Evolutionary conservation across 2,329 filamentous ascomycete genomes (phyloP).

Genomic region (Arthrobotrys iridis): DNA sequence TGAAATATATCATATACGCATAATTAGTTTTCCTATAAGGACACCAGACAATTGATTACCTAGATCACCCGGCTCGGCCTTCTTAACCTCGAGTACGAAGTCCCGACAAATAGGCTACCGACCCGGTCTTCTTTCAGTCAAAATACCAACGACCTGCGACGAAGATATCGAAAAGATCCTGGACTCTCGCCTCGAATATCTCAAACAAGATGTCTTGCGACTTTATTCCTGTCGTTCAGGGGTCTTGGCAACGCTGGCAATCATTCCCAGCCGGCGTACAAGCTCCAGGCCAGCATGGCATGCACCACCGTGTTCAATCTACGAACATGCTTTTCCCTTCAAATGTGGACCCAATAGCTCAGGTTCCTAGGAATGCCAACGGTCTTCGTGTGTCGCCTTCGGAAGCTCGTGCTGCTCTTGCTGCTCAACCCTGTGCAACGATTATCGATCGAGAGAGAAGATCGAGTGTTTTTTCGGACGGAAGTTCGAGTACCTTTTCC

Average conservation of each 20-base stretch:
- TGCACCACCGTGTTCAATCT: conserved; percentile 47
- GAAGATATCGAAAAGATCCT: background rate
- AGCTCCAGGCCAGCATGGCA: conserved; percentile 8
- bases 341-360: conserved; percentile 40
- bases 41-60: background rate
- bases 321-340: conserved; percentile 49
- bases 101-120: background rate
- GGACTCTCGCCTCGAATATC: background rate
- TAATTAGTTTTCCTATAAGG: background rate
- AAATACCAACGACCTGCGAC: background rate
- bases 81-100: background rate
- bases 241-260: conserved; percentile 13
- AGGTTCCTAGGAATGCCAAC: conserved; percentile 16
- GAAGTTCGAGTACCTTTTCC: background rate
- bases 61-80: background rate
- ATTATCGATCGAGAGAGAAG: background rate
- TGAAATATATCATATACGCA: background rate
- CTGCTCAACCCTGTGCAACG: conserved; percentile 24
- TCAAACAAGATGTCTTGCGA: conserved; percentile 12
- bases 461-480: background rate
- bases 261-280: background rate
- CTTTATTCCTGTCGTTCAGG: conserved; percentile 1
- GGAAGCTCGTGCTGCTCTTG: conserved; percentile 35
- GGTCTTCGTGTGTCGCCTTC: conserved; percentile 45
- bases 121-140: background rate